Evolutionary conservation across 306 rosid genomes (phyloP), one percentile per base, ranked within the genome.

Genomic region (Mimosa pudica): DNA sequence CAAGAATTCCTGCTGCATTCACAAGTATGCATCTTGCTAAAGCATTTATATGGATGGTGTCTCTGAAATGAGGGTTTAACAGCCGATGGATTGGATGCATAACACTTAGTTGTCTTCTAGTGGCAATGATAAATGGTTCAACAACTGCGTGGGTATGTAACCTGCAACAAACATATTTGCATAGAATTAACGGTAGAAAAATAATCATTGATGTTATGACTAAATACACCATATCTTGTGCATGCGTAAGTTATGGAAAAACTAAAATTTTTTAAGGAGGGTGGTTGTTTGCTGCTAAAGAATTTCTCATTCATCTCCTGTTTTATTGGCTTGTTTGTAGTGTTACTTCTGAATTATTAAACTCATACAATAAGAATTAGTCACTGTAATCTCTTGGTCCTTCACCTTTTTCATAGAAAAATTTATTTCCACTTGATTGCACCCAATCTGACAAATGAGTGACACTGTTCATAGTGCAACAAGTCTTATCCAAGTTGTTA

Each of bases 71-170:
- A 82, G 95, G 93, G 71, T 71, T 85, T 87, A 93, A 72, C 30
- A 91, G 74, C 85, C 81, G 64, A 64, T 89, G 88, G 80, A 91
- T 81, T 62, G 97, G 98, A 73, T 93, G 98, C 89, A 86, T 87
- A 33, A 77, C 88, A 78, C 98, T 93, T 4, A 93, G 78, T 75
- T 85, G 88, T 85, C 97, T 93, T 81, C 85, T 88, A 45, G 97
- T 86, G 74, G 97, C 94, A 86, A 93, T 84, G 79, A 93, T 87
- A 88, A 93, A 93, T 30, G 97, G 98, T 82, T 93, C 97, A 45
- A 91, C 86, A 61, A 87, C 91, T 20, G 93, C 98, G 80, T 91
- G 93, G 9, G 90, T 90, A 61, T 85, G 82, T 80, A 93, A 83
- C 97, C 95, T 91, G 79, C 58, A 75, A 71, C 63, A 70, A 52